Base-by-base conservation (phyloP, 176 grass and related monocot species). In the Alopecurus myosuroides region DNA sequence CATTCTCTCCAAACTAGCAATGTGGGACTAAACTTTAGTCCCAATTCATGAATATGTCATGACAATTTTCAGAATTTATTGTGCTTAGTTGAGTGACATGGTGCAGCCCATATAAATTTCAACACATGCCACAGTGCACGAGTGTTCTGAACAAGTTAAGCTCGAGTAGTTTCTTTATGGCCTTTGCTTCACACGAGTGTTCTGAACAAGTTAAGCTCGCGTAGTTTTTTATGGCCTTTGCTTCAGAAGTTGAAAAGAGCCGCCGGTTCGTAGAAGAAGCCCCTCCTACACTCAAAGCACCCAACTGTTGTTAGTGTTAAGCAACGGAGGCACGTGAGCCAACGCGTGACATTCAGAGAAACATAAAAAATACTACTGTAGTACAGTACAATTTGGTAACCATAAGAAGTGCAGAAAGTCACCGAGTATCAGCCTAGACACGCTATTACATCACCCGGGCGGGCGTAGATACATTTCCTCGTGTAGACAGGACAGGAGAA, bases 231-330 rank as follows among this genome's bases (percentile, higher is more conserved):
- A 6, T n/a, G 11, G 6, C 36, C 79, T 80, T 90, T 84, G 80
- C 89, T 87, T 90, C 80, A 75, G 58, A 57, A 83, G 79, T 39
- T 66, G 74, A 33, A 80, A 86, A 75, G 29, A 25, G 25, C 41
- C 77, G 4, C 19, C 55, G 4, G 0, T 35, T 63, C 57, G 51
- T 15, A 13, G 28, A 30, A 72, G 26, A 71, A 4, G 2, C 31
- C 26, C 12, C 39, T 39, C 18, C 26, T 62, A 1, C n/a, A 82
- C 79, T 72, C 78, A 82, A 90, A 86, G 84, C 63, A 46, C 15
- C 79, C 28, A 2, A 15, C 34, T 61, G 33, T 3, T 82, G 72
- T 63, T 78, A 52, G 15, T 3, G 36, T 2, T 12, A 75, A 70
- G 79, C 79, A 81, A 81, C n/a, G 71, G 20, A 55, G 14, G 18